Evolutionary conservation across 768 basidiomycete species (phyloP), one percentile per base, ranked within the genome.

Genomic region (Boletus huronensis): DNA sequence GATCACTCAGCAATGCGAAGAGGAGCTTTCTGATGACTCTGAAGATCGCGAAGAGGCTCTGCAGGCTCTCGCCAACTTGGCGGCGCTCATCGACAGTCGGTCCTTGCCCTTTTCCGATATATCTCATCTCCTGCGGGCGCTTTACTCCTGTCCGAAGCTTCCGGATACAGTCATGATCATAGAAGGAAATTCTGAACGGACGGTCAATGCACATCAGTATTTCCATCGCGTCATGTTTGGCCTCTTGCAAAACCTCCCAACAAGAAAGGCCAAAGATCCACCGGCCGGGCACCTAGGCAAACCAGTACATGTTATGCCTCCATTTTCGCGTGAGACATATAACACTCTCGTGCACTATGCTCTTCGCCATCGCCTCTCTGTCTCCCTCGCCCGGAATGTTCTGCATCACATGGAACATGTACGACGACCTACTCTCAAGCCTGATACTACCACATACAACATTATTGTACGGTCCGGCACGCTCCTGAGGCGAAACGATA

Each of bases 261-360:
- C 58, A 14, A 61, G 55, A 48, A 66, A 60, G 48, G 38, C 50
- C 10, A 66, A 65, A 36, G 61, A 62, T 38, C 52, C 62, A 56
- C 57, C 57, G n/a, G 32, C 39, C 49, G 36, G 58, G 48, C 48
- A 55, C 17, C 34, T 32, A 25, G 28, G 23, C 9, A 53, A 51
- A 39, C 47, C 41, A 10, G 9, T 10, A 41, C 34, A 43, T 17
- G 53, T 60, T 47, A 64, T 71, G 36, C 76, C 72, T 19, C 65
- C 67, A 0, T 62, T 82, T 7, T 70, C 75, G 39, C 54, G 74
- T 10, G 64, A 70, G 21, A 70, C 77, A 1, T 87, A 83, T 68
- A 87, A 88, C 64, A 62, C 81, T 0, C 77, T 92, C 26, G 60
- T 91, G 4, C 77, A 86, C 56, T 90, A 89, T 65, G 73, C 83